Conservation (phyloP, 2,329 filamentous ascomycete species). For the Fusarium anguioides region DNA sequence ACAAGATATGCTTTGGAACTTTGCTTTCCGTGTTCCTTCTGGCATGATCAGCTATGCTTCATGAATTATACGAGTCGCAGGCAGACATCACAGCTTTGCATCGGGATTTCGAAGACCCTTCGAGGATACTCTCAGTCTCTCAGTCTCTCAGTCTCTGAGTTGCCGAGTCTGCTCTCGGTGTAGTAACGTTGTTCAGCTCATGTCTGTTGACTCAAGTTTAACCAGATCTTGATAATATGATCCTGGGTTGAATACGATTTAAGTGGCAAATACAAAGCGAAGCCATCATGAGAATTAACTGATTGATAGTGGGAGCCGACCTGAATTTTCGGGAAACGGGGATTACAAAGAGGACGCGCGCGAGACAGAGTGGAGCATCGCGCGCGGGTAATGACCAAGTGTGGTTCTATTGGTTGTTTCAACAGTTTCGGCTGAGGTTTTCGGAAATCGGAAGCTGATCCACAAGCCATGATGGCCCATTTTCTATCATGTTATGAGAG, state of each 20-base stretch:
- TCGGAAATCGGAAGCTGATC: slow-evolving; percentile 31
- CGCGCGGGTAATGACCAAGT: slow-evolving; percentile 48
- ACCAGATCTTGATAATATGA: background rate
- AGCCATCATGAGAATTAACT: background rate
- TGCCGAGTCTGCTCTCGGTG: no score
- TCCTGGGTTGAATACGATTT: background rate
- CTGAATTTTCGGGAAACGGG: slow-evolving; percentile 17
- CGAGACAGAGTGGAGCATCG: slow-evolving; percentile 31
- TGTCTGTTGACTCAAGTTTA: background rate
- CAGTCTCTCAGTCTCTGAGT: no score
- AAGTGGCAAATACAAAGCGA: slow-evolving; percentile 49
- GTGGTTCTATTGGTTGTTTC: background rate
- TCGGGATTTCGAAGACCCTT: no score
- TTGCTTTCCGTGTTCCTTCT: no score
- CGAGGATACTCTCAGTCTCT: no score
- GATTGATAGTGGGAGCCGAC: background rate
- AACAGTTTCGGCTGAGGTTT: background rate
- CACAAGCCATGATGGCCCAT: slow-evolving; percentile 38
- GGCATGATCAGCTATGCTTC: no score
- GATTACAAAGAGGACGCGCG: slow-evolving; percentile 32
- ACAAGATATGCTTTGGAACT: no score
- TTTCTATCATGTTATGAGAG: slow-evolving; percentile 9
- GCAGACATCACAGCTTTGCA: no score
- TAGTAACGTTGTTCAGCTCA: background rate
- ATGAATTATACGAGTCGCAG: no score